Conservation (phyloP, 805 yeast species). For the Saitoella complicata region DNA sequence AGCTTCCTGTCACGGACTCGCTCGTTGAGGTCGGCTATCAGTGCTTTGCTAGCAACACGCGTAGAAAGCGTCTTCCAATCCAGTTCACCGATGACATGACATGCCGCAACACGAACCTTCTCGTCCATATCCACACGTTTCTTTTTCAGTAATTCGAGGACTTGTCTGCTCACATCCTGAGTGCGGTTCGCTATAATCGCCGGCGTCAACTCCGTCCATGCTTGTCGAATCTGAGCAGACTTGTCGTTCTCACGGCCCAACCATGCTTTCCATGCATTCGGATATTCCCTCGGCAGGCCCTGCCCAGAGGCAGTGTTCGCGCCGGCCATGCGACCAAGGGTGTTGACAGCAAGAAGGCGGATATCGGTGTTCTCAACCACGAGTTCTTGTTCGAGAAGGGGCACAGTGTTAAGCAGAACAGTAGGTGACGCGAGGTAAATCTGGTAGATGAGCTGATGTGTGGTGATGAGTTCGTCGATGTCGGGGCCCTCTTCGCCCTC, state of each 20-base stretch:
- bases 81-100: conserved; percentile 30
- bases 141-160: conserved; percentile 17
- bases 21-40: conserved; percentile 41
- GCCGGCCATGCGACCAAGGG: conserved; percentile 51
- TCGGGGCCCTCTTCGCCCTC: conserved; percentile 18
- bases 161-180: conserved; percentile 33
- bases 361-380: conserved; percentile 45
- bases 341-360: conserved; percentile 51
- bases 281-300: conserved; percentile 24
- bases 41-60: conserved; percentile 30
- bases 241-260: conserved; percentile 57
- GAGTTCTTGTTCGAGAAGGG: conserved; percentile 63
- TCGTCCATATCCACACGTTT: conserved; percentile 65
- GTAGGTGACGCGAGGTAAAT: conserved; percentile 73
- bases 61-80: conserved; percentile 31
- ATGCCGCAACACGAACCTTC: conserved; percentile 47
- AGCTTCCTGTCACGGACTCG: conserved; percentile 55
- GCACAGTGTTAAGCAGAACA: conserved; percentile 53
- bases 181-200: conserved; percentile 29
- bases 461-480: conserved; percentile 34
- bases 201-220: conserved; percentile 52
- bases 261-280: conserved; percentile 54
- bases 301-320: conserved; percentile 20
- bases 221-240: conserved; percentile 43
- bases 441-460: conserved; percentile 47